phyloP scores from a whole-genome alignment of 1,139 yeast genomes.

The Magnusiomyces tetraspermus region DNA sequence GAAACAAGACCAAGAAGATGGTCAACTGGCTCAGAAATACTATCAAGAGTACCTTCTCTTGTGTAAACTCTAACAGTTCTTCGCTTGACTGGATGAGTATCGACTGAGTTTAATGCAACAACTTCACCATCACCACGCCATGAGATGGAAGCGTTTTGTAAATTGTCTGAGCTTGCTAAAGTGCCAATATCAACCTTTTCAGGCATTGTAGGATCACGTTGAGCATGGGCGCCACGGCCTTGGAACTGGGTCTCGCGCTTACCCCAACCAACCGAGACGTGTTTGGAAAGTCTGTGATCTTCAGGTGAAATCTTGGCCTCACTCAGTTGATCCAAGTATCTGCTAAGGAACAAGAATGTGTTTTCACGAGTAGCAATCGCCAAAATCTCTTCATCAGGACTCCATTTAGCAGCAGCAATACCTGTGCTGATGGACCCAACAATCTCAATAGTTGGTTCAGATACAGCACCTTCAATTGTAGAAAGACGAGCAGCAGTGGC shows the following conservation, averaged over 20 bases:
- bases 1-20: constrained; percentile 62
- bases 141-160: constrained; percentile 41
- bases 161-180: constrained; percentile 45
- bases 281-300: constrained; percentile 67
- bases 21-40: constrained; percentile 87
- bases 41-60: constrained; percentile 63
- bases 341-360: constrained; percentile 58
- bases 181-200: constrained; percentile 60
- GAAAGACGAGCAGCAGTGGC: neutral
- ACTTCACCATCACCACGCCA: constrained; percentile 97
- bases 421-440: constrained; percentile 83
- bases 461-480: constrained; percentile 41
- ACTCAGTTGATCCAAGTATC: constrained; percentile 70
- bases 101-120: constrained; percentile 60
- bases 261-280: constrained; percentile 99
- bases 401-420: constrained; percentile 70
- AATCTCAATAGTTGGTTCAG: constrained; percentile 41
- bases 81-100: constrained; percentile 42
- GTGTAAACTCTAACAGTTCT: constrained; percentile 78
- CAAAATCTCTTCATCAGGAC: constrained; percentile 82
- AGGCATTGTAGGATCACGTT: constrained; percentile 91
- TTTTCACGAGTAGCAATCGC: constrained; percentile 46
- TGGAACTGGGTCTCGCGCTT: constrained; percentile 92
- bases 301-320: constrained; percentile 51
- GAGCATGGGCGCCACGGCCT: constrained; percentile 77